Evolutionary conservation across 139 green algal species (phyloP), one percentile per base, ranked within the genome.

Genomic region (Coccomyxa sp.): DNA sequence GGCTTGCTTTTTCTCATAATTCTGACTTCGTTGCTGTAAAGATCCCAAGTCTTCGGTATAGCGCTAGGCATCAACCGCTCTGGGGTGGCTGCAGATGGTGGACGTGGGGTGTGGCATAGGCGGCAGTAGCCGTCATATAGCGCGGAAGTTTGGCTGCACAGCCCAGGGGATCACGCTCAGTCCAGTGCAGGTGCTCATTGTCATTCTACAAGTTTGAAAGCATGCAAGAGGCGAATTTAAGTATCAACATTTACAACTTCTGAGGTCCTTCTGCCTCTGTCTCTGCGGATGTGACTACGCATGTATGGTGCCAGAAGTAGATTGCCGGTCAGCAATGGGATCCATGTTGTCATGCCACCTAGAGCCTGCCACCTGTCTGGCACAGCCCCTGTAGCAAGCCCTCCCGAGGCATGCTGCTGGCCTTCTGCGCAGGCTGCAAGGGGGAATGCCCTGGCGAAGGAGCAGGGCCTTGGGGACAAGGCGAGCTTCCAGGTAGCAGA

Each of bases 21-120:
- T 31, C 50, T n/a, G n/a, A n/a, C n/a, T n/a, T n/a, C n/a, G n/a
- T n/a, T n/a, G n/a, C 5, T 64, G 50, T 2, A 64, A 64, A 12
- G 64, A 37, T 36, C 6, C n/a, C n/a, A n/a, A n/a, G n/a, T n/a
- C n/a, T n/a, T n/a, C n/a, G n/a, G n/a, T n/a, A n/a, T n/a, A n/a
- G n/a, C n/a, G n/a, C n/a, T n/a, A n/a, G n/a, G n/a, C n/a, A n/a
- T n/a, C n/a, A n/a, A n/a, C n/a, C n/a, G n/a, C n/a, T n/a, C n/a
- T n/a, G n/a, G n/a, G n/a, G n/a, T n/a, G n/a, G n/a, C 2, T 36
- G 77, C 77, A 91, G 83, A 93, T 97, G 85, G 89, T 99, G 24
- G 96, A 99, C 78, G 92, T 99, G 2, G 96, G 96, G 0, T 99
- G 96, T 82, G 96, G 96, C 80, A 94, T 99, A 22, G 96, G 96